Base-by-base conservation (phyloP, 257 asterid species). In the Rubia yunnanensis region DNA sequence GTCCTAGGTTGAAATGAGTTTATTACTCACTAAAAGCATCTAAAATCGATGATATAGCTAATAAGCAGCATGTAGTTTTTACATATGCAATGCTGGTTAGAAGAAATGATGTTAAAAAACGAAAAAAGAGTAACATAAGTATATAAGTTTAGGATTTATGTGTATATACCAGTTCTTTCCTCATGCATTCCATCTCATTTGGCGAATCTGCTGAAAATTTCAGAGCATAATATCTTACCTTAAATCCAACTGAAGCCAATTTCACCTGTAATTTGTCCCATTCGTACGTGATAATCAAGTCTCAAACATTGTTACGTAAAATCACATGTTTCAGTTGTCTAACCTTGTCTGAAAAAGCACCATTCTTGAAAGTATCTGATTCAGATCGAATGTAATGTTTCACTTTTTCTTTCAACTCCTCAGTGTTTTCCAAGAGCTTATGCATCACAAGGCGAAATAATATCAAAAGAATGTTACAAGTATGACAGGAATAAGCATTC, bases 201-300 rank as follows among this genome's bases (percentile, higher is more conserved):
- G 76, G 62, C 65, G 30, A 74, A 41, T 76, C 73, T 48, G 77
- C 80, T 23, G 68, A 69, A 52, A 87, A 81, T 31, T 87, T 87
- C 60, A 70, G 86, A 34, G 53, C 72, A 48, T 84, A 86, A 15
- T 79, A 87, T 15, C 91, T 68, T 50, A 78, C 80, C 60, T 50
- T 79, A 78, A 83, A 87, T 15, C 95, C 89, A 0, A 61, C 63
- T 1, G 9, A 55, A 30, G 87, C 80, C 0, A 84, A 61, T 77
- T 79, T 84, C 60, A 87, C 85, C 95, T 87, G 56, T 5, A 35
- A 69, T 14, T 49, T 22, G 60, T 58, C 8, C 22, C 15, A 41
- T 35, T 26, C 44, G 30, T 34, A 24, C 11, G 24, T 49, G 39
- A 67, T 44, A 10, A 10, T 50, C 23, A 50, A 18, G 10, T 56